These are phyloP conservation scores for Saccharomycopsis crataegensis DNA, from an alignment of 1,139 yeast species.

Conservation along the genomic window DNA sequence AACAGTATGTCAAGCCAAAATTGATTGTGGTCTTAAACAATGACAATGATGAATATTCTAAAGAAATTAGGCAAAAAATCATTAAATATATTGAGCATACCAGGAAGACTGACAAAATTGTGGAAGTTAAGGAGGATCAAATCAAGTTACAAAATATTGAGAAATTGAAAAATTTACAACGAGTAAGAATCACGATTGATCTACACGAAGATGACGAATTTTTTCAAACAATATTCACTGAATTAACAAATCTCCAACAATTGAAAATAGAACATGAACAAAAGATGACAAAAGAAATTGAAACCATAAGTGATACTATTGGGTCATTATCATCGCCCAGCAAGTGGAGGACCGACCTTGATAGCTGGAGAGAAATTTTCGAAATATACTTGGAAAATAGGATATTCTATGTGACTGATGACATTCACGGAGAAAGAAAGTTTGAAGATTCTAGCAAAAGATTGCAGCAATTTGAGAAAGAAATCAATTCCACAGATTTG, in stretches of 20 bases:
- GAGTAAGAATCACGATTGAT: conserved; percentile 15
- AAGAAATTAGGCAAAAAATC: conserved; percentile 6
- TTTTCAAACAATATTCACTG: conserved; percentile 47
- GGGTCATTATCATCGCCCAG: conserved; percentile 36
- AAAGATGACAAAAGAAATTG: conserved; percentile 38
- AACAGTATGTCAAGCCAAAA: conserved; percentile 11
- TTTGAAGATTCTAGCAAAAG: conserved; percentile 30
- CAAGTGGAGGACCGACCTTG: conserved; percentile 46
- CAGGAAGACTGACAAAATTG: background rate
- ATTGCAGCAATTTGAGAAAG: conserved; percentile 36
- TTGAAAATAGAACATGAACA: conserved; percentile 40
- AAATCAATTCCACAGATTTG: conserved; percentile 37
- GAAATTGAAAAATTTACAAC: background rate
- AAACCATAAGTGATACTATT: conserved; percentile 35
- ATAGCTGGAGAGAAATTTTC: conserved; percentile 67
- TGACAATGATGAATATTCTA: background rate
- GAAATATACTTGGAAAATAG: conserved; percentile 58
- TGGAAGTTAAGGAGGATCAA: background rate
- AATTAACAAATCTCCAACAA: conserved; percentile 42
- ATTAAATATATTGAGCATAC: background rate
- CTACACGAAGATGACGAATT: conserved; percentile 37
- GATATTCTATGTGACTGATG: conserved; percentile 54
- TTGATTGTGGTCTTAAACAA: conserved; percentile 3
- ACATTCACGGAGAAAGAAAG: conserved; percentile 39
- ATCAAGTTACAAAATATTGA: background rate